Percentiles rank a stretch among this genome's conserved stretches.
phyloP scores from a whole-genome alignment of 2,329 filamentous ascomycete species.

The Cordyceps javanica region DNA sequence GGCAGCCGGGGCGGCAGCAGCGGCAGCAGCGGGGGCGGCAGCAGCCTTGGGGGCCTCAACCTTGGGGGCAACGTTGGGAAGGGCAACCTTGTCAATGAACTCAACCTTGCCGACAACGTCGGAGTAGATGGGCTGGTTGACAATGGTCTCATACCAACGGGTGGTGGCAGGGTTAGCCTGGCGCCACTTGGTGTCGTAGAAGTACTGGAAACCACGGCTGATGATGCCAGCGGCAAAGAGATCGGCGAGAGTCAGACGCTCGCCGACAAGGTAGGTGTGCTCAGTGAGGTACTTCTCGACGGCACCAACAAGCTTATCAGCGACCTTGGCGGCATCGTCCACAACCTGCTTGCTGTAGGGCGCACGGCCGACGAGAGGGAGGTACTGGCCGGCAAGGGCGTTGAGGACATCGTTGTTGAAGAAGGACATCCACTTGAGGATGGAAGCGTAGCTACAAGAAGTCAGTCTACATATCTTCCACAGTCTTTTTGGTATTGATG shows the following conservation, averaged over 20 bases:
- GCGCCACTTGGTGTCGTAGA: conserved; percentile 91
- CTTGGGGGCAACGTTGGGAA: conserved; percentile 63
- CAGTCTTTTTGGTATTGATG: conserved; percentile 14
- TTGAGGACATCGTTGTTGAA: conserved; percentile 83
- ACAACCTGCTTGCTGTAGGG: conserved; percentile 98
- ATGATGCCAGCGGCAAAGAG: conserved; percentile 76
- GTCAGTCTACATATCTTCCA: conserved; percentile 5
- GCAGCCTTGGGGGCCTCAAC: conserved; percentile 61
- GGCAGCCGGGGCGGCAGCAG: conserved; percentile 29
- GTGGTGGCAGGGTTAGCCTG: conserved; percentile 74
- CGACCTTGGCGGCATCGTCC: conserved; percentile 68
- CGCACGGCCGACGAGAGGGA: conserved; percentile 72
- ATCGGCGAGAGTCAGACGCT: conserved; percentile 95
- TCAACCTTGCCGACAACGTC: conserved; percentile 68
- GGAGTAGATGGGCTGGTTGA: conserved; percentile 87
- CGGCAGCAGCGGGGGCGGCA: conserved; percentile 33
- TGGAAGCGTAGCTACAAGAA: conserved; percentile 70
- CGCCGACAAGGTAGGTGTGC: conserved; percentile 96
- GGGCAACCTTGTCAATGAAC: conserved; percentile 78
- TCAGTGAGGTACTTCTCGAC: conserved; percentile 82
- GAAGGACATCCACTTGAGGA: conserved; percentile 97
- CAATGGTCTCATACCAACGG: conserved; percentile 92
- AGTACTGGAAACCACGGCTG: conserved; percentile 83
- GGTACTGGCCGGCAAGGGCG: conserved; percentile 72
- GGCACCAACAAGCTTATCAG: conserved; percentile 61